Conservation (phyloP, 305 asterid genomes). For the Plantago lanceolata region DNA sequence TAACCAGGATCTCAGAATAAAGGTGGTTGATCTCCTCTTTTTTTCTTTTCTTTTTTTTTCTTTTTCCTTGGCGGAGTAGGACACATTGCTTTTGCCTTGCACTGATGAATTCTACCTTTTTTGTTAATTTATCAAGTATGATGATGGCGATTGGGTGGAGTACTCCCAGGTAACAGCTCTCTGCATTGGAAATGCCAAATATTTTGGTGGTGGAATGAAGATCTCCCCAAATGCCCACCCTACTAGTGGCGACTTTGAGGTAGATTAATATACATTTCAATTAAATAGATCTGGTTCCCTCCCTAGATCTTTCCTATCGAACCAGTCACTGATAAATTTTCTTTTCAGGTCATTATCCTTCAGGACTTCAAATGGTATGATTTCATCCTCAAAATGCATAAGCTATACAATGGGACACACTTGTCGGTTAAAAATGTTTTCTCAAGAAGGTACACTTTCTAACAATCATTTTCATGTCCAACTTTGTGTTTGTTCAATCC, state of each 20-base stretch:
- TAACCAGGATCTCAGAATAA: constrained; percentile 70
- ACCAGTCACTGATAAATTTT: constrained; percentile 18
- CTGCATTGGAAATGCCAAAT: constrained; percentile 50
- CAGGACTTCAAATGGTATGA: constrained; percentile 86
- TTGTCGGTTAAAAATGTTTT: constrained; percentile 66
- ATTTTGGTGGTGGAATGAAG: constrained; percentile 21
- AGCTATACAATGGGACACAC: constrained; percentile 83
- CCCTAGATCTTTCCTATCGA: not conserved
- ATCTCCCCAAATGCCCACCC: constrained; percentile 17
- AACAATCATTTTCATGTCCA: constrained; percentile 12
- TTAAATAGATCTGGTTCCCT: not conserved
- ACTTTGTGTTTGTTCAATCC: not conserved
- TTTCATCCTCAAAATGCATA: constrained; percentile 68
- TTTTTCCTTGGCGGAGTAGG: constrained; percentile 1
- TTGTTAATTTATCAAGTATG: constrained; percentile 44
- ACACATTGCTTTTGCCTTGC: constrained; percentile 2
- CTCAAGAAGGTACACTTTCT: constrained; percentile 56
- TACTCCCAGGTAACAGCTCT: constrained; percentile 79
- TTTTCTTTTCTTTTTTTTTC: not conserved
- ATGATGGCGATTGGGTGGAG: constrained; percentile 78
- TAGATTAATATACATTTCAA: constrained; percentile 13
- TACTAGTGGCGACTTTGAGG: constrained; percentile 10
- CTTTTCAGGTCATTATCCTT: constrained; percentile 65
- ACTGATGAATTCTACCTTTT: constrained; percentile 12
- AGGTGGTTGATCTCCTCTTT: constrained; percentile 38